Base-by-base conservation (phyloP, 768 basidiomycete genomes). In the Tricholoma terreum region DNA sequence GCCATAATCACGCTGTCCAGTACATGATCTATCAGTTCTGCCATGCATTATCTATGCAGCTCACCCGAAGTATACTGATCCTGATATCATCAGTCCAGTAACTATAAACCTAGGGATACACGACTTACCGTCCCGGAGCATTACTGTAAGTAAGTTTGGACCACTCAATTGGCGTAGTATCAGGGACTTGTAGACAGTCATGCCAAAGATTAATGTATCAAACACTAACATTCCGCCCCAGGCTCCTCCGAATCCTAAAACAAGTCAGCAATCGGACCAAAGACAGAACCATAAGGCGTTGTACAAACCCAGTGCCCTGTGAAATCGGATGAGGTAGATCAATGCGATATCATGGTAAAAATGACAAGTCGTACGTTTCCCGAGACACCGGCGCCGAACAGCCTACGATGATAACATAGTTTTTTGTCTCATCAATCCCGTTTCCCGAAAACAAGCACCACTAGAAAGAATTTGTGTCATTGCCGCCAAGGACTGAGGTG, bases 201-300 rank as follows among this genome's bases (percentile, higher is more conserved):
- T 43, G 7, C 19, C 4, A 42, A 54, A 54, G 40, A 54, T 31
- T 24, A 54, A 33, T 6, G 30, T 24, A 9, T 54, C 52, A 21
- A 54, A 54, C 12, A 43, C 52, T 14, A 54, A 43, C 52, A 54
- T 54, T 33, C 52, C 52, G 6, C 52, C 52, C 52, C 52, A 54
- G 24, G 52, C 52, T n/a, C 38, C 52, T 33, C 38, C 52, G 11
- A 54, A 43, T 21, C 27, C 52, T 54, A 31, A 17, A 30, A 54
- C 12, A 36, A 12, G 10, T 54, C 33, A 31, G 22, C n/a, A 43
- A 43, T 31, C 15, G 22, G 12, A 14, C 27, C 3, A 31, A 31
- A 30, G 27, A 17, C 30, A 11, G 22, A 10, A 10, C 15, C 6
- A 24, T 14, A 9, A 19, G 43, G 27, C 6, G n/a, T 31, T 30